Conservation (phyloP, 306 rosid species). For the Quercus robur region DNA sequence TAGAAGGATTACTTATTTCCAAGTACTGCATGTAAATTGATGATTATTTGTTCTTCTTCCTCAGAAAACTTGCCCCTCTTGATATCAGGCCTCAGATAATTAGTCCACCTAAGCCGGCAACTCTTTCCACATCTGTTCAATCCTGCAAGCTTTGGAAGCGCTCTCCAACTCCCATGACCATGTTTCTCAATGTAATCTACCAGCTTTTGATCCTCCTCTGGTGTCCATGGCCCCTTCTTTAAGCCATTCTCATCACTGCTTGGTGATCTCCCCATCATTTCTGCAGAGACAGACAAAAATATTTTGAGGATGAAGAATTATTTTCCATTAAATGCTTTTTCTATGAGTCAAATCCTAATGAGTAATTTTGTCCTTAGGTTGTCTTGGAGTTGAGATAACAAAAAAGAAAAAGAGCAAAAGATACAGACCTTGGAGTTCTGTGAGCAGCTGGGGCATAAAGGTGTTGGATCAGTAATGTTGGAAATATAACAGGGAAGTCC, state of each 20-base stretch:
- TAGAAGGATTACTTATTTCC: conserved; percentile 63
- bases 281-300: neutral
- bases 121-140: conserved; percentile 83
- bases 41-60: conserved; percentile 59
- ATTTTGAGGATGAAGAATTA: neutral
- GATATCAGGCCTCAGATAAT: conserved; percentile 76
- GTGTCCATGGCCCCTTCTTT: conserved; percentile 54
- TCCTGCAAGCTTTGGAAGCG: conserved; percentile 73
- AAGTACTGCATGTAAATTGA: conserved; percentile 57
- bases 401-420: neutral
- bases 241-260: conserved; percentile 21
- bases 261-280: conserved; percentile 28
- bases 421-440: neutral
- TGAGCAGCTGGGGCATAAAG: neutral
- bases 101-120: conserved; percentile 77
- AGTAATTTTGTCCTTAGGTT: no score
- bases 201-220: conserved; percentile 41
- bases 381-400: neutral
- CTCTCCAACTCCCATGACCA: conserved; percentile 86
- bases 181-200: conserved; percentile 46
- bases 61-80: conserved; percentile 68
- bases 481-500: neutral
- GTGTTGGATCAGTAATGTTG: neutral
- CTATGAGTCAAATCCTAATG: no score
- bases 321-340: neutral